phyloP scores from a whole-genome alignment of 1,284 basidiomycete genomes.

The Moesziomyces parantarcticus region DNA sequence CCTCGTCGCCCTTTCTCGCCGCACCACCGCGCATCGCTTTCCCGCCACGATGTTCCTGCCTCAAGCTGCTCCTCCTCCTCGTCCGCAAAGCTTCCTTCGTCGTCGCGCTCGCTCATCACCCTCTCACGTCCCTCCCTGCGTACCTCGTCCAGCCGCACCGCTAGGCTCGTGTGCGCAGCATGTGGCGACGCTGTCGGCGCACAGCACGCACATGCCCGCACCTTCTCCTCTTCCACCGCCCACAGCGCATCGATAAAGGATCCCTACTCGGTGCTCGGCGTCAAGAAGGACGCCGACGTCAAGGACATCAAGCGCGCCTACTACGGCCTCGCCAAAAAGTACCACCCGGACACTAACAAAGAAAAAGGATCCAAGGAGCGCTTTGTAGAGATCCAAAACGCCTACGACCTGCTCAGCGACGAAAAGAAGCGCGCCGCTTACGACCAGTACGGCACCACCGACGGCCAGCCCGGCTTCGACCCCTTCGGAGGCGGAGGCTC shows the following conservation, averaged over 20 bases:
- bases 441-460: constrained; percentile 93
- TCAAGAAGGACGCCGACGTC: constrained; percentile 82
- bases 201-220: constrained; percentile 3
- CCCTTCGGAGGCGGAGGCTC: constrained; percentile 73
- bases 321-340: constrained; percentile 98
- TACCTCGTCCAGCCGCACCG: constrained; percentile 13
- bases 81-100: constrained; percentile 5
- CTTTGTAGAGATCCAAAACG: constrained; percentile 95
- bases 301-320: constrained; percentile 97
- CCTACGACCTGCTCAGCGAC: constrained; percentile 91
- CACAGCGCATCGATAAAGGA: constrained; percentile 74
- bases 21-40: constrained; percentile 1
- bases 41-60: constrained; percentile 2
- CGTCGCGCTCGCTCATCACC: constrained; percentile 36
- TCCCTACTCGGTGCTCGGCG: constrained; percentile 90
- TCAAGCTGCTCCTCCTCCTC: constrained; percentile 6
- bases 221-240: constrained; percentile 24
- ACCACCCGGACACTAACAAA: constrained; percentile 96
- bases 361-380: constrained; percentile 89
- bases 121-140: constrained; percentile 14
- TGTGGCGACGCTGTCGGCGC: constrained; percentile 17
- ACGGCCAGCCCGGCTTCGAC: constrained; percentile 90
- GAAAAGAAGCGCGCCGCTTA: constrained; percentile 92
- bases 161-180: not conserved
- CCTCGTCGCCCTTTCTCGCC: constrained; percentile 18